Base-by-base conservation (phyloP, 805 yeast genomes). In the Kuraishia piskuri region DNA sequence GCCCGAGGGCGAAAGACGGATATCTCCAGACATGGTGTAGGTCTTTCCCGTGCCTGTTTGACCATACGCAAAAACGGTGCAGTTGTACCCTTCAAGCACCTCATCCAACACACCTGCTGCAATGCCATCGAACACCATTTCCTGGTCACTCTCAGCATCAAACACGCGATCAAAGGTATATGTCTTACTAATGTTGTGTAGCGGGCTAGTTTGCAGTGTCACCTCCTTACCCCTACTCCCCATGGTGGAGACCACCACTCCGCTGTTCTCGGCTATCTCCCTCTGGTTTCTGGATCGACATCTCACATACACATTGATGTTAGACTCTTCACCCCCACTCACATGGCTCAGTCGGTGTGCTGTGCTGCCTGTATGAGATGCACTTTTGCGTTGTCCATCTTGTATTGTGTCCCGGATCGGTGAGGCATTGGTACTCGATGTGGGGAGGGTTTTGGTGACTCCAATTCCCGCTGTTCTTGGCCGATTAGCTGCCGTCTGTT, bases 31-130 rank as follows among this genome's bases (percentile, higher is more conserved):
- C 94, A 83, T 82, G 12, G 88, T 71, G 63, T 82, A 83, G 0
- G 96, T 89, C 61, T 89, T 90, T 23, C 96, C 96, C 0, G 96
- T 87, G 1, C 96, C 94, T 0, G 96, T 90, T 76, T 89, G 95
- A 21, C 82, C 82, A 58, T 77, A 77, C 0, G 94, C 96, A 58
- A 90, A 74, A 25, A 89, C 77, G 0, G 96, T 86, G 58, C 90
- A 89, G 63, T 88, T 89, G 63, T 84, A 86, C 21, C 92, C 95
- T 52, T 76, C 70, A 54, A 90, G 68, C 55, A 90, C 77, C 57
- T 91, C 96, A 23, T 77, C 74, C 50, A 85, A 75, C 52, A 83
- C 67, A 12, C 84, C 84, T 31, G 76, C 69, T 0, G 91, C 95
- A 20, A 85, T 84, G 23, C 79, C 79, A 22, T 83, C 80, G 59